Evolutionary conservation across 345 rosid species (phyloP), one percentile per base, ranked within the genome.

Genomic region (Salix purpurea): DNA sequence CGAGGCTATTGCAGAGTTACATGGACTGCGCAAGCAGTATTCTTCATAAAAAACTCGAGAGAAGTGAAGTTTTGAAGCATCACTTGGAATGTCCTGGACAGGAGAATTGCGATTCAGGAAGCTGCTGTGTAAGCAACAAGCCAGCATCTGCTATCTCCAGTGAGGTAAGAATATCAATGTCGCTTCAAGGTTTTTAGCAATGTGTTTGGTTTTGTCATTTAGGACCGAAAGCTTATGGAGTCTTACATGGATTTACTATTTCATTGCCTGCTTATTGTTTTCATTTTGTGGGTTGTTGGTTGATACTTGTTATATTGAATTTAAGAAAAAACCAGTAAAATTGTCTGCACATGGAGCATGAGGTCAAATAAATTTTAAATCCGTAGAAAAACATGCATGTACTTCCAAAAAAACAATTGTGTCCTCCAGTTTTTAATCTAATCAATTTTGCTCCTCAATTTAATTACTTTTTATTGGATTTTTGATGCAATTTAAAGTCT

Each of bases 121-220:
- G 85, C 76, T 84, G 76, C 79, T 74, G 83, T 46, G 79, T 67
- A 52, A 66, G 82, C 74, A 76, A 79, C 12, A 69, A 26, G 76
- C 82, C 76, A 71, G 82, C 87, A 60, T 80, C 74, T 80, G 80
- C 81, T 81, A 67, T 67, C 39, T 32, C 34, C 37, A 73, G 74
- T 74, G 89, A 90, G 97, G 98, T 91, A 74, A 82, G 85, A n/a
- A n/a, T 70, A 62, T 42, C 65, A 42, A 5, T 40, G 44, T 64
- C 52, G 48, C 21, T 48, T 74, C 77, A 10, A 37, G 18, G 14
- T 7, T 67, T 52, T 15, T 36, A 61, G 23, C 7, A 48, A 18
- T 7, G 32, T 62, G 46, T 50, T 32, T 71, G 26, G 72, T n/a
- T 74, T 56, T 52, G 37, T 24, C 69, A 71, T 16, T 24, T 12